Evolutionary conservation across 2,329 filamentous ascomycete genomes (phyloP).

Genomic region (Monosporascus sp.): DNA sequence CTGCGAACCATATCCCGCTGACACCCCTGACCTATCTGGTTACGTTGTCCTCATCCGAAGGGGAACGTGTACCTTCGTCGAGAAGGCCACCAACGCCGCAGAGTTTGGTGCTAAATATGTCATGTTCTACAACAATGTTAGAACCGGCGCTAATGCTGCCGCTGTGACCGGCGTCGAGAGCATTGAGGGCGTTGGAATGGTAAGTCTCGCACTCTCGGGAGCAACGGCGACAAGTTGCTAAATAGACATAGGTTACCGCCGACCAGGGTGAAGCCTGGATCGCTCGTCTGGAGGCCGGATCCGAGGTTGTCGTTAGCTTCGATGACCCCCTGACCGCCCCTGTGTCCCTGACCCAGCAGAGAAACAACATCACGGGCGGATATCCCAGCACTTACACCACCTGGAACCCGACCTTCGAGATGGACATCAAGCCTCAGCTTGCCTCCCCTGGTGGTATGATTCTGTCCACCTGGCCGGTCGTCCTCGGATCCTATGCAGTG

Average conservation of each 20-base stretch:
- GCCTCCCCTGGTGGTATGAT: conserved; percentile 53
- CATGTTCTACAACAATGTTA: conserved; percentile 54
- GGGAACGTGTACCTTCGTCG: conserved; percentile 49
- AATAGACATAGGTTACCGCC: conserved; percentile 26
- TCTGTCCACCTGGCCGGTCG: conserved; percentile 49
- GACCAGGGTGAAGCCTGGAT: conserved; percentile 40
- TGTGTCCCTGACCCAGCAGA: conserved; percentile 25
- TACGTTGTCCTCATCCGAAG: conserved; percentile 56
- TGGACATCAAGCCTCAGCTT: conserved; percentile 50
- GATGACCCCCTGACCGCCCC: conserved; percentile 31
- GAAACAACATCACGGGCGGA: conserved; percentile 43
- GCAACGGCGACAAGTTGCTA: background rate
- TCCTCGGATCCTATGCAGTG: conserved; percentile 43
- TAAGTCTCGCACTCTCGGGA: conserved; percentile 3
- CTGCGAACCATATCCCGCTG: conserved; percentile 45
- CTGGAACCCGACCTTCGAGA: conserved; percentile 58
- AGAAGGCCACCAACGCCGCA: conserved; percentile 48
- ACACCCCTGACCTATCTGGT: conserved; percentile 51
- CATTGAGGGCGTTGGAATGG: conserved; percentile 21
- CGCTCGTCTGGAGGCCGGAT: conserved; percentile 34
- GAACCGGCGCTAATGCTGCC: conserved; percentile 29
- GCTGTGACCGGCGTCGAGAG: conserved; percentile 16
- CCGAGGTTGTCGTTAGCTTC: conserved; percentile 39
- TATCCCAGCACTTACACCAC: conserved; percentile 47
- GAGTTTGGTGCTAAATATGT: conserved; percentile 54